These are phyloP conservation scores for Nannochloropsis granulata DNA, from an alignment of 108 stramenopile species.

Conservation along the genomic window DNA sequence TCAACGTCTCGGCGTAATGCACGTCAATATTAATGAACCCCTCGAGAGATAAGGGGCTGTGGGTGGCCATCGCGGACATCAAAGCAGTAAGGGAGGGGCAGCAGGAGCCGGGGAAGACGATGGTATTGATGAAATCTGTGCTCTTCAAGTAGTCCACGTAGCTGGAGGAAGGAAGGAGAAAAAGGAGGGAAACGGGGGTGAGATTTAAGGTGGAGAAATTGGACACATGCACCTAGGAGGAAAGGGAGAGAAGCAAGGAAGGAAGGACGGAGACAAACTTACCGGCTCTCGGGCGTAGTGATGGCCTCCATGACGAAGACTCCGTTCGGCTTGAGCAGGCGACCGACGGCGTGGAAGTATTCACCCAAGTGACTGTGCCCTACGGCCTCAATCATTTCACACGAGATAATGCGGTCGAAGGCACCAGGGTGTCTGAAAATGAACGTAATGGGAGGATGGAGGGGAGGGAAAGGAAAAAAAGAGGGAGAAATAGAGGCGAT, in stretches of 20 bases:
- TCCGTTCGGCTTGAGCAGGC: slow-evolving; percentile 63
- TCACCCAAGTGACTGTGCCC: slow-evolving; percentile 67
- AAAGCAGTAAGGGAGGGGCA: slow-evolving; percentile 73
- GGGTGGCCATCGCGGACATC: slow-evolving; percentile 55
- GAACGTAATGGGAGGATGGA: not conserved
- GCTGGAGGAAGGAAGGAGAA: not conserved
- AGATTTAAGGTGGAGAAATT: too few relatives aligned
- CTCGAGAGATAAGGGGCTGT: slow-evolving; percentile 58
- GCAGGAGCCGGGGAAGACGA: slow-evolving; percentile 85
- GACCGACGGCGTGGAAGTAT: slow-evolving; percentile 78
- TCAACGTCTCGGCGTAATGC: slow-evolving; percentile 84
- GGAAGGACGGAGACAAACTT: not conserved
- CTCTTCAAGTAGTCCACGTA: slow-evolving; percentile 58
- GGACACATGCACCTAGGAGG: too few relatives aligned
- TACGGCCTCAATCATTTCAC: slow-evolving; percentile 97
- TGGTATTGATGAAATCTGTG: slow-evolving; percentile 89
- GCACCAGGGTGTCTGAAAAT: slow-evolving; percentile 6
- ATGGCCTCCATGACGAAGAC: slow-evolving; percentile 86
- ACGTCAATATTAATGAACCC: slow-evolving; percentile 75
- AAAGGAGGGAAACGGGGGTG: not conserved
- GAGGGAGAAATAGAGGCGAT: too few relatives aligned
- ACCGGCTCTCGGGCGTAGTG: slow-evolving; percentile 82
- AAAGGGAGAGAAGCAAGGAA: not conserved
- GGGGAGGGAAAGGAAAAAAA: too few relatives aligned
- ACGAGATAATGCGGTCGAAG: slow-evolving; percentile 81